Percentiles rank a stretch among this genome's conserved stretches.
Conservation (phyloP, 768 basidiomycete genomes). For the Trametes coccinea region DNA sequence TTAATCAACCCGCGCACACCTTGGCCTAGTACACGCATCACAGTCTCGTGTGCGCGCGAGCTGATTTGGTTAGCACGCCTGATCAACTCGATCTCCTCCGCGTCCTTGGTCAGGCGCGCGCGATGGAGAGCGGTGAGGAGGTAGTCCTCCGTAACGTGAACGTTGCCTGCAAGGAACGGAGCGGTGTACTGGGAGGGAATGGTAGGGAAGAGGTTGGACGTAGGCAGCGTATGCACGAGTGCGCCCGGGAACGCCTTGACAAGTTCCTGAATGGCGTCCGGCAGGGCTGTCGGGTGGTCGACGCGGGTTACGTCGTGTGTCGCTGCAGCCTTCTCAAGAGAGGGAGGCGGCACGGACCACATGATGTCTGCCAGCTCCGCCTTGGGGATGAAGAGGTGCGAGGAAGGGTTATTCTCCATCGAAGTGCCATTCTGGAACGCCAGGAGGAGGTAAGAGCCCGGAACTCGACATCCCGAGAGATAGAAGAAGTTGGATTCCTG, state of each 20-base stretch:
- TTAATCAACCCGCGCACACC: conserved; percentile 61
- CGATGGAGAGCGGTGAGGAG: conserved; percentile 79
- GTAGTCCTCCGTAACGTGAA: conserved; percentile 54
- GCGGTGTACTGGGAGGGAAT: conserved; percentile 46
- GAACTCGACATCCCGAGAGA: conserved; percentile 76
- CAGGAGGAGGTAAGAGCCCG: conserved; percentile 67
- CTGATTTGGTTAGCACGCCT: conserved; percentile 82
- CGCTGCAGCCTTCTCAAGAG: conserved; percentile 53
- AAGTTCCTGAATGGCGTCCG: conserved; percentile 46
- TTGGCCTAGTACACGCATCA: conserved; percentile 87
- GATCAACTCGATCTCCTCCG: conserved; percentile 73
- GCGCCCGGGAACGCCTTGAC: conserved; percentile 53
- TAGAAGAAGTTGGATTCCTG: conserved; percentile 89
- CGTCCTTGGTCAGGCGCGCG: conserved; percentile 78
- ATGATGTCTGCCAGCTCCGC: conserved; percentile 71
- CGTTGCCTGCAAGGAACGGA: conserved; percentile 36
- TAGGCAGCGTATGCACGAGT: conserved; percentile 66
- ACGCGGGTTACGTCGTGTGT: conserved; percentile 64
- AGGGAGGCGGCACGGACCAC: conserved; percentile 87
- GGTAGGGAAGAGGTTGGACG: conserved; percentile 52
- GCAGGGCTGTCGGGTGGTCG: conserved; percentile 49
- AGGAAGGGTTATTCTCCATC: conserved; percentile 41
- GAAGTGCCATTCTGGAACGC: conserved; percentile 53
- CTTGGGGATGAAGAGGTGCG: conserved; percentile 79
- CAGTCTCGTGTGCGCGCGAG: conserved; percentile 84